Conservation (phyloP, 176 grass and related monocot genomes). For the Microstegium vimineum region DNA sequence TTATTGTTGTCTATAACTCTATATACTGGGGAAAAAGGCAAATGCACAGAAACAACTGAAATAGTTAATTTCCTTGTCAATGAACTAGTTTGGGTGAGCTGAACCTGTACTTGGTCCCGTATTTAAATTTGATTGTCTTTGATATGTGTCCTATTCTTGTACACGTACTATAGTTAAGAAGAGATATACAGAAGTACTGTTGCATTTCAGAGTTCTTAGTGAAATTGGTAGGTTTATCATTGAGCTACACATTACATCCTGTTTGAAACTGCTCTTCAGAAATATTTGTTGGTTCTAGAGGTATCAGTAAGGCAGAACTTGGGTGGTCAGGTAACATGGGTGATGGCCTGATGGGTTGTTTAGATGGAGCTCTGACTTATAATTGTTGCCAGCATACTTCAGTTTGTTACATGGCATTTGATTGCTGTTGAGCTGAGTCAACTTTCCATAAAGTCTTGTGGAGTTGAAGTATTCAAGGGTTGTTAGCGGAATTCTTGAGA, state of each 20-base stretch:
- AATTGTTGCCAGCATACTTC: neutral
- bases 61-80: neutral
- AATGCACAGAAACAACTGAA: neutral
- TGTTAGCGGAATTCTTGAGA: neutral
- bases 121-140: neutral
- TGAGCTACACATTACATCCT: neutral
- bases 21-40: neutral
- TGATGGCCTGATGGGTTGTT: neutral
- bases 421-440: neutral
- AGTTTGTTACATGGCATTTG: neutral
- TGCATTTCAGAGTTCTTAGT: neutral
- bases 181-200: neutral
- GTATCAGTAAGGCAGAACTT: neutral
- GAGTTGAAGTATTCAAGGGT: neutral
- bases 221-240: neutral
- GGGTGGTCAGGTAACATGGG: neutral
- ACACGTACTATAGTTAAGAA: neutral
- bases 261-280: neutral
- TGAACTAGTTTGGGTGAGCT: neutral
- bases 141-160: neutral
- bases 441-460: conserved; percentile 1
- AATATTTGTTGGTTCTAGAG: neutral
- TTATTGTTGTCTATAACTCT: neutral
- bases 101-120: neutral
- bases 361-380: neutral